Evolutionary conservation across 1,284 basidiomycete species (phyloP), one percentile per base, ranked within the genome.

Genomic region (Austroboletus olivaceoglutinosus): DNA sequence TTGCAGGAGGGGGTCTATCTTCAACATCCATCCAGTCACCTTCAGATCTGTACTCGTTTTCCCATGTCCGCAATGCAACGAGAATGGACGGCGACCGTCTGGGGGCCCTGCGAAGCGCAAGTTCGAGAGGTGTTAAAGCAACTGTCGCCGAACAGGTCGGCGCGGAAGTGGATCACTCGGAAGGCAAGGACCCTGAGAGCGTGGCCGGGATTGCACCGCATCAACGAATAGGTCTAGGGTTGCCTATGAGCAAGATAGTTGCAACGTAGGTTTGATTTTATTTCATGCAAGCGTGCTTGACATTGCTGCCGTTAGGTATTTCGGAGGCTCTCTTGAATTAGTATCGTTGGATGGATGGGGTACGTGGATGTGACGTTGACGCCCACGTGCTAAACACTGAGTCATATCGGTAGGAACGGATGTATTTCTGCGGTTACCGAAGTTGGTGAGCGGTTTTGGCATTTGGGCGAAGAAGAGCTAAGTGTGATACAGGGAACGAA

Each of bases 221-320:
- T 64, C 77, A 79, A 38, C 74, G 79, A 36, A 85, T 91, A 46
- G 90, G 89, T 1, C 85, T 92, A 49, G 89, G 89, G 11, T 70
- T 92, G 18, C 89, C 89, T 1, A 89, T 92, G 86, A 89, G 89
- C 65, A 87, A 89, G 58, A 90, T 92, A 42, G 91, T 84, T 67
- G 83, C 90, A 53, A 89, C 83, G 81, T 91, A 57, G 53, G 81
- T 70, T 37, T 38, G 13, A 11, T 43, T 18, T 38, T 12, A 31
- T 34, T 16, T n/a, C 13, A 36, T 25, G 29, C 43, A n/a, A 40
- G 44, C 31, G 19, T 31, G 22, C 21, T 36, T 52, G 44, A 59
- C 51, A 38, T 12, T 23, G 37, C n/a, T 39, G 33, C n/a, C 25
- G 25, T 46, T 58, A 88, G 85, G 42, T 89, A 90, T 67, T 89